Evolutionary conservation across 1,284 basidiomycete genomes (phyloP), one percentile per base, ranked within the genome.

Genomic region (Mycosarcoma mackinlayi): DNA sequence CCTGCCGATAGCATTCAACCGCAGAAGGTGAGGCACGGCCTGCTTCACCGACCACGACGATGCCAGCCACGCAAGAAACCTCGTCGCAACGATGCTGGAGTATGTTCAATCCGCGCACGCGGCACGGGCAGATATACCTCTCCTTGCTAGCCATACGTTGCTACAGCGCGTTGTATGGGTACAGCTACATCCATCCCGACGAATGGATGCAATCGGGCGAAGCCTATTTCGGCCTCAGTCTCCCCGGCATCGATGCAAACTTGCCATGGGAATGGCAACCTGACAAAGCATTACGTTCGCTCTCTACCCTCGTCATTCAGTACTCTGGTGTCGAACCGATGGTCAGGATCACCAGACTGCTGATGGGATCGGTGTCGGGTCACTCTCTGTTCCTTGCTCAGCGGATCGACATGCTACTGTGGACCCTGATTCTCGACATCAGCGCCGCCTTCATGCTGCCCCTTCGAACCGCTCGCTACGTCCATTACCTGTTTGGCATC

Each of bases 141-240:
- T 4, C 38, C 4, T 68, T 83, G 33, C 45, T 81, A 13, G 23
- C 53, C 9, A 47, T 83, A 10, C 75, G 82, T 2, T 31, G 73
- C 54, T 27, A 58, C 42, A 58, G 76, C 42, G 75, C 79, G 3
- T 57, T 82, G 19, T 67, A 40, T 24, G 80, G 79, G 16, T 63
- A 68, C 19, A 75, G 74, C 33, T 65, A 68, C 48, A 79, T 84
- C 25, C 83, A 84, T 58, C 83, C 83, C 3, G 83, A 84, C 59
- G 83, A 84, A 57, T 77, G 77, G 69, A 83, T 83, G 56, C 83
- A 84, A 64, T 78, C 73, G 24, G 71, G 81, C 10, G 83, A 83
- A 27, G 41, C 82, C 0, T 76, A 70, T 47, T 61, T 71, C 31
- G 69, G 66, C 18, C 5, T 51, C 28, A 21, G 16, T 1, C 0